A percentile compares a stretch with the other conserved stretches of the same genome.
Conservation (phyloP, 1,284 basidiomycete genomes). For the Apiotrichum montevideense region DNA sequence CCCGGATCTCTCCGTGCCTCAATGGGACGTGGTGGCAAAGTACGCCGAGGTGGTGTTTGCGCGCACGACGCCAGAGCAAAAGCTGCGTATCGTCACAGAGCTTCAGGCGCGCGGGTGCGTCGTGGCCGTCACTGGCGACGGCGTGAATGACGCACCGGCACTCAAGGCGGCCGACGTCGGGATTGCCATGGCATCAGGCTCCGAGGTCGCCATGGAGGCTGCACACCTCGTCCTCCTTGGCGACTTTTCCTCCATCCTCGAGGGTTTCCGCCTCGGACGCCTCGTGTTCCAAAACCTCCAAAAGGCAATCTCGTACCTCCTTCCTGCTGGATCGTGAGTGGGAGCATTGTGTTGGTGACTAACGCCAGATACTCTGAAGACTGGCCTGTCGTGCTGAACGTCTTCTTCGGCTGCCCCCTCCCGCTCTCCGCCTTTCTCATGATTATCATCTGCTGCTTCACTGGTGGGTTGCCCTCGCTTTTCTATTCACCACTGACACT, state of each 20-base stretch:
- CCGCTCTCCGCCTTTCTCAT: constrained; percentile 53
- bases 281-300: constrained; percentile 64
- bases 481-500: constrained; percentile 6
- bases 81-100: constrained; percentile 61
- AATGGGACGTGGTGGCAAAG: constrained; percentile 53
- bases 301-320: constrained; percentile 47
- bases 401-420: constrained; percentile 52
- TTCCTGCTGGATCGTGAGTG: constrained; percentile 49
- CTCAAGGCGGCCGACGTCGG: constrained; percentile 53
- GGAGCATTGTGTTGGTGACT: background rate
- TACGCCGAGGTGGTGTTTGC: constrained; percentile 68
- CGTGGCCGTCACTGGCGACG: constrained; percentile 59
- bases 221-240: constrained; percentile 44
- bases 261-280: constrained; percentile 54
- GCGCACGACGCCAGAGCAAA: constrained; percentile 65
- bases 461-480: constrained; percentile 45
- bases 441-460: constrained; percentile 21
- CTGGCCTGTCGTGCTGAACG: constrained; percentile 58
- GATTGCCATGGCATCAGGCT: constrained; percentile 50
- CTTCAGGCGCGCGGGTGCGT: constrained; percentile 54
- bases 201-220: constrained; percentile 48
- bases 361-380: constrained; percentile 51
- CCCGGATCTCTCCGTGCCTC: constrained; percentile 47
- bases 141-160: constrained; percentile 62
- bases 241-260: constrained; percentile 45